Conservation (phyloP, 2,329 filamentous ascomycete species). For the Graphiopsis chlorocephala region DNA sequence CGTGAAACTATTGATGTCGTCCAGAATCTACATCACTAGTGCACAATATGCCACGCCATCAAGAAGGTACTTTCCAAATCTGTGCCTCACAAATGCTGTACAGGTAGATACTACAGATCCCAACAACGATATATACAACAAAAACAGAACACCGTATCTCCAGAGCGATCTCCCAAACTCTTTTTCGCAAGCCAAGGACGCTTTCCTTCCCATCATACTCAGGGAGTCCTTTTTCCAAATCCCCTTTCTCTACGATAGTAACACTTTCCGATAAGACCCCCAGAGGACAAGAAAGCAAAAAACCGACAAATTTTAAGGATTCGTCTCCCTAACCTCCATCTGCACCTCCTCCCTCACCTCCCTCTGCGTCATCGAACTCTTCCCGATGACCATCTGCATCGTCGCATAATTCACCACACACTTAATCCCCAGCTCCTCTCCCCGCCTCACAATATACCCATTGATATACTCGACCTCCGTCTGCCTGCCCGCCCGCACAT, state of each 20-base stretch:
- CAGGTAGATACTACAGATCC: not conserved
- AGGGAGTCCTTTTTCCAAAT: not conserved
- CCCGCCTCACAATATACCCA: constrained; percentile 78
- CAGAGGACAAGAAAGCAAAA: not conserved
- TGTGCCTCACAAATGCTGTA: not conserved
- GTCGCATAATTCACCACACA: constrained; percentile 72
- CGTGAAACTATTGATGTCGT: not conserved
- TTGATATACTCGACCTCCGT: constrained; percentile 85
- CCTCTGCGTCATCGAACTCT: constrained; percentile 48
- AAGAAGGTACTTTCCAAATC: not conserved
- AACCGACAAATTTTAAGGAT: not conserved
- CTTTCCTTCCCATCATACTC: not conserved
- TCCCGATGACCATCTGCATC: constrained; percentile 70
- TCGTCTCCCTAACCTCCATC: not conserved
- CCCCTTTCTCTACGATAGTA: not conserved
- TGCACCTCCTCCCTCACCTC: constrained; percentile 31
- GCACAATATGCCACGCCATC: not conserved
- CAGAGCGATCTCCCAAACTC: not conserved
- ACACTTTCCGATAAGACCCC: not conserved
- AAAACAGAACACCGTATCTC: not conserved
- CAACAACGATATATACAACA: not conserved
- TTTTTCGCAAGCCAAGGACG: not conserved
- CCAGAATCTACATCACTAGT: not conserved
- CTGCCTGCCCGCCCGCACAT: constrained; percentile 57
- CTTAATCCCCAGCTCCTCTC: constrained; percentile 68